Base-by-base conservation (phyloP, 2,329 filamentous ascomycete genomes). In the Akanthomyces lecanii region DNA sequence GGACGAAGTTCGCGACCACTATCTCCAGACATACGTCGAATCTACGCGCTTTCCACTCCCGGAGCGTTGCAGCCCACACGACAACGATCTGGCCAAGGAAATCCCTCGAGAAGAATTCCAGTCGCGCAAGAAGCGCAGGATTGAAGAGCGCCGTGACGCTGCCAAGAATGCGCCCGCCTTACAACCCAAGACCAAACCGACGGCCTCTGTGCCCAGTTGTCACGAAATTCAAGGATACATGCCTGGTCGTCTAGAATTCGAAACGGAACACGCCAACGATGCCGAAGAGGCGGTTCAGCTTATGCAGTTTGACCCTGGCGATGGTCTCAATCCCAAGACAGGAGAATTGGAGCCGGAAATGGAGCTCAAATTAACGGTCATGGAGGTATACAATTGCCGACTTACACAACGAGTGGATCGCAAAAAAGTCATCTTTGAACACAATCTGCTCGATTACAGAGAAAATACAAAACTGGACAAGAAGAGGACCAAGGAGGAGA, bases 201-300 rank as follows among this genome's bases (percentile, higher is more conserved):
- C 94, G 0, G 93, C 93, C 10, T 96, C 91, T 79, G 92, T 97
- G 3, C 95, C 95, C 0, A 89, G 92, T 40, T 99, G 95, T 75
- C 95, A 99, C 79, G 95, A 99, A 76, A 95, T 99, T 44, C 92
- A 97, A 76, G 95, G 95, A 3, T 99, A 96, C 74, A 99, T 99
- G 95, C 95, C 95, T 3, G 95, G 95, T 51, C 92, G 95, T 47
- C 77, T 99, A 67, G 95, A 99, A 72, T 99, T 99, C 67, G 95
- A 99, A 80, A 97, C 91, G 0, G 95, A 99, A 71, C 95, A 97
- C 73, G 91, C 94, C 71, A 99, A 99, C 71, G 95, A 99, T 71
- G 95, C 95, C 0, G 95, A 99, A 78, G 96, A 98, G 77, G 94
- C 94, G 0, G 95, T 99, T 2, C 95, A 99, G 74, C 88, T 96